These are phyloP conservation scores for Penicillium sp. DNA, from an alignment of 2,329 filamentous ascomycete species.

Conservation along the genomic window DNA sequence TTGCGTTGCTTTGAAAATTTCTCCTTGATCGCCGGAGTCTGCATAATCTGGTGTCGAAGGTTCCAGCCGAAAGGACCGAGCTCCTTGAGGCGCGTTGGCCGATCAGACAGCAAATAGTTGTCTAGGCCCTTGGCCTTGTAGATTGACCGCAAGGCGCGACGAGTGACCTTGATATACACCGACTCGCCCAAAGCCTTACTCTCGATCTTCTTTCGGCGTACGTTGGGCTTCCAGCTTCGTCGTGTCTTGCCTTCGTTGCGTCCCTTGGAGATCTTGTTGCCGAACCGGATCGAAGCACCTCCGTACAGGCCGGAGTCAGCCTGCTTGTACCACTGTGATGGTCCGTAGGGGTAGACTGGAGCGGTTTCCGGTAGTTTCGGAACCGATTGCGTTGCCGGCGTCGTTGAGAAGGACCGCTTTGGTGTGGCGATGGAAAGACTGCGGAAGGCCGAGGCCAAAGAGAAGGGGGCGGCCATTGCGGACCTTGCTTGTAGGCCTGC, in stretches of 20 bases:
- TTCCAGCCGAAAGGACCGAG: conserved; percentile 85
- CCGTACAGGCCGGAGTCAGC: conserved; percentile 43
- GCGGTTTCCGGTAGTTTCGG: conserved; percentile 31
- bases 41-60: conserved; percentile 81
- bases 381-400: conserved; percentile 25
- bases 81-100: conserved; percentile 68
- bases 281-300: conserved; percentile 39
- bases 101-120: conserved; percentile 77
- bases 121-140: conserved; percentile 82
- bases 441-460: conserved; percentile 33
- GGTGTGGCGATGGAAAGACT: conserved; percentile 32
- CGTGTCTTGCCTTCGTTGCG: conserved; percentile 43
- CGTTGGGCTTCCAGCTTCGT: conserved; percentile 44
- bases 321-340: conserved; percentile 39
- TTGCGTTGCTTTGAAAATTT: conserved; percentile 58
- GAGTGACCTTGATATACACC: conserved; percentile 41
- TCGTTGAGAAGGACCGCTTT: conserved; percentile 35
- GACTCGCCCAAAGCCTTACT: conserved; percentile 38
- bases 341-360: conserved; percentile 42
- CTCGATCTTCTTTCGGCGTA: conserved; percentile 40
- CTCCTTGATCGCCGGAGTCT: conserved; percentile 59
- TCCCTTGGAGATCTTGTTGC: conserved; percentile 45
- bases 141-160: conserved; percentile 49
- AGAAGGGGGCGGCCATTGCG: conserved; percentile 27
- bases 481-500: conserved; percentile 25